Evolutionary conservation across 352 stramenopile genomes (phyloP).

Genomic region (Halophytophthora batemanensis): DNA sequence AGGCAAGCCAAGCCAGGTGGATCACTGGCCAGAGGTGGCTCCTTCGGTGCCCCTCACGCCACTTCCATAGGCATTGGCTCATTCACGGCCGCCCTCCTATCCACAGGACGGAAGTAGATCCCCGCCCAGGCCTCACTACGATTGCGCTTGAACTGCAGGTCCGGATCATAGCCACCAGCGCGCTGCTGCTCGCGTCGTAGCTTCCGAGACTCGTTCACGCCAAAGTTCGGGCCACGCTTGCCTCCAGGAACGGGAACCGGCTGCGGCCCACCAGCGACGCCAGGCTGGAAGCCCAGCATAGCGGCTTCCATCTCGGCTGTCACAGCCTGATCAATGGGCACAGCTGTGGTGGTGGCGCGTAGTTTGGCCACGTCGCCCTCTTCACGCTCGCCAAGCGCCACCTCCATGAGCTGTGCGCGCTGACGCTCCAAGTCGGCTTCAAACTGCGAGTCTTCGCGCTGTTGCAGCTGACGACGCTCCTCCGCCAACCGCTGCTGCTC

Average conservation of each 20-base stretch:
- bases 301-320: conserved; percentile 86
- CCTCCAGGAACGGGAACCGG: conserved; percentile 73
- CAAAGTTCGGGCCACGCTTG: conserved; percentile 76
- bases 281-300: conserved; percentile 87
- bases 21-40: too few relatives aligned
- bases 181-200: conserved; percentile 76
- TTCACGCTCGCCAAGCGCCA: conserved; percentile 78
- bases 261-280: conserved; percentile 67
- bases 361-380: conserved; percentile 74
- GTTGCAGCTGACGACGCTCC: conserved; percentile 71
- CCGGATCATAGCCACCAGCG: conserved; percentile 74
- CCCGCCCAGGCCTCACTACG: conserved; percentile 74
- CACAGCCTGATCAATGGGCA: conserved; percentile 85
- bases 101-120: conserved; percentile 64
- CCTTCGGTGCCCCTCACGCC: neutral
- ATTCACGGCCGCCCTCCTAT: conserved; percentile 24
- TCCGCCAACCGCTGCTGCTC: conserved; percentile 80
- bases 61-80: conserved; percentile 49
- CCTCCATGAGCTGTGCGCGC: conserved; percentile 84
- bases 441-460: conserved; percentile 78
- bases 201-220: conserved; percentile 77
- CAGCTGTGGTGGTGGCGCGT: conserved; percentile 70
- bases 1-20: too few relatives aligned
- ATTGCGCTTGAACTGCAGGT: conserved; percentile 78
- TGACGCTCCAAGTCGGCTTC: conserved; percentile 77